Base-by-base conservation (phyloP, 352 stramenopile species). In the Phytophthora kernoviae region DNA sequence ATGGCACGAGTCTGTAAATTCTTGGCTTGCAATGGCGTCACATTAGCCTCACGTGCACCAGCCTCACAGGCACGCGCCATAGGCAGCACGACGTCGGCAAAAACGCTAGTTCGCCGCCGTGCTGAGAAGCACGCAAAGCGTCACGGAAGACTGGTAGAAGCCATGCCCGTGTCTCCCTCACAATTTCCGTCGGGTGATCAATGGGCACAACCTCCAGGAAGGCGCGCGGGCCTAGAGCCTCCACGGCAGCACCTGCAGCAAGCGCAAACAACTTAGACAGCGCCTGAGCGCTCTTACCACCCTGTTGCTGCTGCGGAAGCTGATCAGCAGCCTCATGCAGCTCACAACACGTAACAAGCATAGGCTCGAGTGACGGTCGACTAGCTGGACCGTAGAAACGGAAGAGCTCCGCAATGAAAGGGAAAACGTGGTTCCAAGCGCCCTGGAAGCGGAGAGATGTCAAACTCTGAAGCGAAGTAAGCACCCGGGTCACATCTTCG, bases 391-490 rank as follows among this genome's bases (percentile, higher is more conserved):
- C 77, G 58, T 91, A 93, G 54, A 92, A 86, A 42, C 77, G 65
- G 52, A 92, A 91, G 2, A 96, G 75, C 11, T 83, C 76, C 8
- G 76, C 76, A 37, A 96, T 78, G 50, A 91, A 62, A 4, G 73
- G 62, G 59, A 96, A 92, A n/a, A 93, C 62, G 45, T 92, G 83
- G 22, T 72, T 77, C 87, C 87, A 96, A 17, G 84, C 87, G 15
- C 67, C 54, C 64, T 94, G 87, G 70, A 92, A 96, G 36, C 85
- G 85, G 51, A 96, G 70, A 47, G 83, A 92, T 42, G 92, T 85
- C 7, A 96, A 73, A 57, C 81, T 91, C 62, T 93, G 70, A 20
- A 95, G 66, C 39, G 87, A 95, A 18, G 81, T 74, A 22, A 95
- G 61, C 32, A 94, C 73, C 34, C 87, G 84, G 26, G 70, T 64